Conservation (phyloP, 2,329 filamentous ascomycete species). For the Teratosphaeriaceae sp. region DNA sequence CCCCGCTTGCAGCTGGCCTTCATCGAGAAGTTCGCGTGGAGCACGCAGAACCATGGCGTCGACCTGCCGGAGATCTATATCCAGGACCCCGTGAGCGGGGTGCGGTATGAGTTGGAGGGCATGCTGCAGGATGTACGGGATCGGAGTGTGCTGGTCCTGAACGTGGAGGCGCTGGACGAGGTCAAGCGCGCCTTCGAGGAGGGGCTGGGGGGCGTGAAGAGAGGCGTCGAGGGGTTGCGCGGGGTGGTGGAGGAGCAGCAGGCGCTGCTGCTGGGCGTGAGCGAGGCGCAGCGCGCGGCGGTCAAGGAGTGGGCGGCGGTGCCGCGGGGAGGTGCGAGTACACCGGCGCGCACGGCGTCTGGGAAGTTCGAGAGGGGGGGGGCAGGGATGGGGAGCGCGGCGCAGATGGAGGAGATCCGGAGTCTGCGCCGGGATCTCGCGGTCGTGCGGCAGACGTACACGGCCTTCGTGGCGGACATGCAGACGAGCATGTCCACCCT, state of each 20-base stretch:
- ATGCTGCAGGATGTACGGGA: conserved; percentile 88
- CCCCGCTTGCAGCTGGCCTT: conserved; percentile 89
- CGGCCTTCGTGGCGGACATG: conserved; percentile 82
- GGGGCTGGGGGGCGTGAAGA: conserved; percentile 70
- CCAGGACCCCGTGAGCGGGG: conserved; percentile 88
- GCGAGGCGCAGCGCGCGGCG: conserved; percentile 74
- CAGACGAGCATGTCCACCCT: conserved; percentile 80
- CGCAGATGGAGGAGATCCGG: conserved; percentile 75
- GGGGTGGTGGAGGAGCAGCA: conserved; percentile 79
- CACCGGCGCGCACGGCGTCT: no score
- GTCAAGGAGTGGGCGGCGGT: conserved; percentile 75
- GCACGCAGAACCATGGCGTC: conserved; percentile 85
- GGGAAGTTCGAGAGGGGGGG: no score
- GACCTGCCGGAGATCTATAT: conserved; percentile 97
- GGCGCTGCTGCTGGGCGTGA: conserved; percentile 73
- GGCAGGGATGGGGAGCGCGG: no score
- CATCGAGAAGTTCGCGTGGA: conserved; percentile 99
- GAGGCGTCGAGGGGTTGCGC: conserved; percentile 79
- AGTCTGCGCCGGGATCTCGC: conserved; percentile 81
- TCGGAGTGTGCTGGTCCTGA: conserved; percentile 87
- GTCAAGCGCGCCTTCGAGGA: conserved; percentile 96
- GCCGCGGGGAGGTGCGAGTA: no score
- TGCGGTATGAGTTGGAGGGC: conserved; percentile 97
- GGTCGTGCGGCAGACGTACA: conserved; percentile 86
- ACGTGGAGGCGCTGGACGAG: conserved; percentile 88